These are phyloP conservation scores for Singerocomus inundabilis DNA, from an alignment of 1,284 basidiomycete species.

Conservation along the genomic window DNA sequence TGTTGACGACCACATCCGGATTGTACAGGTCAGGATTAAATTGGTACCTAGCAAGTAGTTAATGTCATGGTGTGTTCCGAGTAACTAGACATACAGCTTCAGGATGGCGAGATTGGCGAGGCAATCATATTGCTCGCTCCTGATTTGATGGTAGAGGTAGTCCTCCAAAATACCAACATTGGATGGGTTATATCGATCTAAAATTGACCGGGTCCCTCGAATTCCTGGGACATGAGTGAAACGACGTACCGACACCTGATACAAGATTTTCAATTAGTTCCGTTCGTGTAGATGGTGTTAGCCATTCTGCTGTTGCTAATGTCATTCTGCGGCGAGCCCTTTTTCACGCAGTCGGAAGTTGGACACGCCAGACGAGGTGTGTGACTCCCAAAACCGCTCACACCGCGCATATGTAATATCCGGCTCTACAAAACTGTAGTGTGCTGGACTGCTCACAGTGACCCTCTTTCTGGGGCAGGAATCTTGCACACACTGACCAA, in stretches of 20 bases:
- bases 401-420: background rate
- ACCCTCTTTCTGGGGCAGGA: background rate
- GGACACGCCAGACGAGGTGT: background rate
- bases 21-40: conserved; percentile 95
- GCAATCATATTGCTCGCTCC: conserved; percentile 88
- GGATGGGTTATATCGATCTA: conserved; percentile 95
- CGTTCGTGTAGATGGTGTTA: conserved; percentile 70
- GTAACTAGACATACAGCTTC: conserved; percentile 57
- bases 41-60: conserved; percentile 71
- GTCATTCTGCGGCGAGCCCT: conserved; percentile 19
- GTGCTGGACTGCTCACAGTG: background rate
- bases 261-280: conserved; percentile 88
- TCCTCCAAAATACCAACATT: conserved; percentile 93
- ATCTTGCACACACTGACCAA: background rate
- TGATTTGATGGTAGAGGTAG: conserved; percentile 90
- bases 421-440: background rate
- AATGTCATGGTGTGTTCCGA: background rate
- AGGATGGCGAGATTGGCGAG: conserved; percentile 89
- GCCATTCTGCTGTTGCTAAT: conserved; percentile 57
- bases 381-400: conserved; percentile 11
- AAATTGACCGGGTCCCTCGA: conserved; percentile 8
- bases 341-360: conserved; percentile 11
- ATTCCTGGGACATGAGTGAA: conserved; percentile 2
- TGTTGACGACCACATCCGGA: conserved; percentile 90
- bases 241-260: conserved; percentile 80